A percentile compares a stretch with the other conserved stretches of the same genome.
These are phyloP conservation scores for Suaeda aralocaspica DNA, from an alignment of 148 eudicot species.

Conservation along the genomic window DNA sequence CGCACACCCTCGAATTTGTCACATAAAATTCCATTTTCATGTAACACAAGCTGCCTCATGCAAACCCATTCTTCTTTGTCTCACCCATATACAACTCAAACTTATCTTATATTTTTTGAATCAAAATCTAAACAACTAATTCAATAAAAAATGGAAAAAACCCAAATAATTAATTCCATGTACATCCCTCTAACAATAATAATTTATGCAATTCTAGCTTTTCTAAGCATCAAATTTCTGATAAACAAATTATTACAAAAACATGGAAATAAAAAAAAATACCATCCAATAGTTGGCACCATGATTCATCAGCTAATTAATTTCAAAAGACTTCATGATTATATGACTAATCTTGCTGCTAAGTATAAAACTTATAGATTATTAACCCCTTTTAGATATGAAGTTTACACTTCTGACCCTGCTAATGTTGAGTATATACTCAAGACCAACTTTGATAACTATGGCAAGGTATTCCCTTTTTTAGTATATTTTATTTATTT, in stretches of 20 bases:
- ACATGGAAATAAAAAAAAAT: slow-evolving; percentile 26
- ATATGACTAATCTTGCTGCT: slow-evolving; percentile 52
- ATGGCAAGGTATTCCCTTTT: slow-evolving; percentile 45
- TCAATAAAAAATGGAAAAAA: too few relatives aligned
- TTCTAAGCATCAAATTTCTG: slow-evolving; percentile 20
- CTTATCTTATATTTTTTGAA: too few relatives aligned
- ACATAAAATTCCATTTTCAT: too few relatives aligned
- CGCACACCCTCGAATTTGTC: too few relatives aligned
- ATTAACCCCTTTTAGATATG: slow-evolving; percentile 44
- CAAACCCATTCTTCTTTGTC: too few relatives aligned
- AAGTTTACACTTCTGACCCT: slow-evolving; percentile 66
- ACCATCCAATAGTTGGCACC: slow-evolving; percentile 57
- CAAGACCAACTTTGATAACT: slow-evolving; percentile 56
- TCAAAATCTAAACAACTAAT: too few relatives aligned
- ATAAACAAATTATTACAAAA: not conserved
- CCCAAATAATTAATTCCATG: not conserved
- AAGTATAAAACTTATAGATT: slow-evolving; percentile 58
- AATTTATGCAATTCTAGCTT: slow-evolving; percentile 12
- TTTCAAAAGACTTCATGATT: slow-evolving; percentile 50
- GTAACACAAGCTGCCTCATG: too few relatives aligned
- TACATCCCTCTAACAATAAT: slow-evolving; percentile 1
- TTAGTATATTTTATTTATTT: too few relatives aligned
- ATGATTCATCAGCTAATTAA: slow-evolving; percentile 43
- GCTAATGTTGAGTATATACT: slow-evolving; percentile 59
- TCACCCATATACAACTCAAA: too few relatives aligned